Percentiles rank a stretch among this genome's conserved stretches.
These are phyloP conservation scores for Melastoma malabathricum DNA, from an alignment of 345 rosid genomes.

Conservation along the genomic window DNA sequence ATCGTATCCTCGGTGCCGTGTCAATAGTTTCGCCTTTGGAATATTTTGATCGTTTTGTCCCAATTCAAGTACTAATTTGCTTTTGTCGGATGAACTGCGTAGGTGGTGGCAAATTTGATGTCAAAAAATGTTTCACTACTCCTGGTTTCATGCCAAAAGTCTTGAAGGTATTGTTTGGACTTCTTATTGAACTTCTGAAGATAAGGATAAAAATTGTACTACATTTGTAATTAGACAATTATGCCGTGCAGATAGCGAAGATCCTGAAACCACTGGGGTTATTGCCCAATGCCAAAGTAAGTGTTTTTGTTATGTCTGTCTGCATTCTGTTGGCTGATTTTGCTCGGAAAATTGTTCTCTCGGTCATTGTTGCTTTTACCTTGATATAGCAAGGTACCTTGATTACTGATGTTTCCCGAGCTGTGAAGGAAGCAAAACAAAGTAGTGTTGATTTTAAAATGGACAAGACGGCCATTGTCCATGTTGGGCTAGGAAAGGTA, in stretches of 20 bases:
- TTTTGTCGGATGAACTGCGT: conserved; percentile 14
- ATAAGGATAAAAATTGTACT: conserved; percentile 2
- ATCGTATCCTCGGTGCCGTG: too few species aligned
- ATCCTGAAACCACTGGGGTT: conserved; percentile 79
- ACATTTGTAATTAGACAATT: conserved; percentile 1
- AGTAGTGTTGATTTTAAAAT: conserved; percentile 71
- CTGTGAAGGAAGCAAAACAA: conserved; percentile 66
- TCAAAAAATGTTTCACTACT: conserved; percentile 76
- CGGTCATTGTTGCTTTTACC: not conserved
- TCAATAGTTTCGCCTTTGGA: not conserved
- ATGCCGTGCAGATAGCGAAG: conserved; percentile 52
- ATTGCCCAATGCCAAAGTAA: conserved; percentile 82
- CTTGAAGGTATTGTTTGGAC: conserved; percentile 46
- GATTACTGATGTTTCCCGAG: conserved; percentile 53
- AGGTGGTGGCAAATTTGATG: conserved; percentile 72
- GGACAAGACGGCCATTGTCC: conserved; percentile 88
- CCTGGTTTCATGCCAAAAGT: conserved; percentile 63
- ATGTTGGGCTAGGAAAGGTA: conserved; percentile 92
- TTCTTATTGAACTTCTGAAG: conserved; percentile 1
- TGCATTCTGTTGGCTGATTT: not conserved
- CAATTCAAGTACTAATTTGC: not conserved
- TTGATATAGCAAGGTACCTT: conserved; percentile 73
- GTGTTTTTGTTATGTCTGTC: conserved; percentile 16
- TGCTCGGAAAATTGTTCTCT: not conserved
- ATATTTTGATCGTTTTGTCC: not conserved